Evolutionary conservation across 2,329 filamentous ascomycete genomes (phyloP), one percentile per base, ranked within the genome.

Genomic region (Aspergillus versicolor): DNA sequence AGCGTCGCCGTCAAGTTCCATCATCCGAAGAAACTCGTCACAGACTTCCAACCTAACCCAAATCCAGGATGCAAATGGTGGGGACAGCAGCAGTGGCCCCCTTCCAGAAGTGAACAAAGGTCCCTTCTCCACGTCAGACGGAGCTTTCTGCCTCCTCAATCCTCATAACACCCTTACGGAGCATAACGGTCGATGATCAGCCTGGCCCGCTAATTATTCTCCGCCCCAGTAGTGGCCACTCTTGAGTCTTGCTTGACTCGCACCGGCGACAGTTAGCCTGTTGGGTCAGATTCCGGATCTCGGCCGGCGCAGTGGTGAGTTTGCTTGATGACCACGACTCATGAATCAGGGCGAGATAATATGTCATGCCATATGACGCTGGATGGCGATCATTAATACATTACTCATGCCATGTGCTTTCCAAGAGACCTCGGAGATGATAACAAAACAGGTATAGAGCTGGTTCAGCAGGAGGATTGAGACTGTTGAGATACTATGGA

Each of bases 161-260:
- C 24, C 22, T 44, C 30, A 55, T 47, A 32, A 45, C 40, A 30
- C 45, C 40, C 47, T 15, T 17, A 47, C 34, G 51, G 51, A 54
- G 43, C 37, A 56, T 49, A 59, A 59, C 57, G 53, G 49, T 56
- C 45, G 48, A 24, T 47, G 53, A 59, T 59, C 57, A 52, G 38
- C 57, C 53, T 44, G 44, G 46, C 44, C 40, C 30, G 43, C 37
- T 27, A 30, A 17, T 11, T 19, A 49, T 49, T 44, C 45, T 44
- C 38, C 22, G 43, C 15, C 51, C 42, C 21, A 4, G 21, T 21
- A 43, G 11, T 46, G 42, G 51, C 21, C 51, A 15, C 27, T 27
- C 15, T 44, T 21, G 11, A 30, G 6, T 30, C 15, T 19, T 40
- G 27, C 44, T 32, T 15, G 12, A 38, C 40, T 37, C 45, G 52